phyloP scores from a whole-genome alignment of 1,139 yeast species.

The Nakaseomyces glabratus region DNA sequence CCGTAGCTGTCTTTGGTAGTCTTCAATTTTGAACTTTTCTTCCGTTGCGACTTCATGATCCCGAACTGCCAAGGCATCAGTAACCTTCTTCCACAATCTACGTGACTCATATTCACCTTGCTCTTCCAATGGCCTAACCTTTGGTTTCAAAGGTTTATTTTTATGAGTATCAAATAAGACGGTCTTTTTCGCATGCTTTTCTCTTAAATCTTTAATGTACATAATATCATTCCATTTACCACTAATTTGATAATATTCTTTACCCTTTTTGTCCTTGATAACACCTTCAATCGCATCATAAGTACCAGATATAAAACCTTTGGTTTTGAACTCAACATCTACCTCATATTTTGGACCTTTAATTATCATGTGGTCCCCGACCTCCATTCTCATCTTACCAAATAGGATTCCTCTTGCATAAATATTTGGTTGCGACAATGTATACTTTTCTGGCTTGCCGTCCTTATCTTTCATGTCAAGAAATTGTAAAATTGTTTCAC shows the following conservation, averaged over 20 bases:
- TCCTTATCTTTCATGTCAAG: conserved; percentile 44
- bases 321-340: conserved; percentile 87
- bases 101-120: conserved; percentile 80
- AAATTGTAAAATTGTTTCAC: conserved; percentile 64
- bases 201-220: conserved; percentile 48
- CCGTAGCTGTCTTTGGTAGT: conserved; percentile 66
- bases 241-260: conserved; percentile 52
- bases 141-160: conserved; percentile 49
- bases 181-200: conserved; percentile 38
- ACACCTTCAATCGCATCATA: conserved; percentile 82
- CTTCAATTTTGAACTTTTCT: conserved; percentile 79
- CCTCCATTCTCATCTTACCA: conserved; percentile 80
- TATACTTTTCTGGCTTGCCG: conserved; percentile 53
- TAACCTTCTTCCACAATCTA: conserved; percentile 71
- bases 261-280: conserved; percentile 46
- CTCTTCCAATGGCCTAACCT: conserved; percentile 65
- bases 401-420: conserved; percentile 91
- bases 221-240: conserved; percentile 95
- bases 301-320: conserved; percentile 87
- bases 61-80: conserved; percentile 64
- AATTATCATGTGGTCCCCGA: conserved; percentile 83
- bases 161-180: conserved; percentile 57
- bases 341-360: conserved; percentile 58
- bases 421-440: conserved; percentile 86
- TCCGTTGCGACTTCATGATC: conserved; percentile 79